Evolutionary conservation across 2,329 filamentous ascomycete genomes (phyloP).

Genomic region (Clonostachys sp.): DNA sequence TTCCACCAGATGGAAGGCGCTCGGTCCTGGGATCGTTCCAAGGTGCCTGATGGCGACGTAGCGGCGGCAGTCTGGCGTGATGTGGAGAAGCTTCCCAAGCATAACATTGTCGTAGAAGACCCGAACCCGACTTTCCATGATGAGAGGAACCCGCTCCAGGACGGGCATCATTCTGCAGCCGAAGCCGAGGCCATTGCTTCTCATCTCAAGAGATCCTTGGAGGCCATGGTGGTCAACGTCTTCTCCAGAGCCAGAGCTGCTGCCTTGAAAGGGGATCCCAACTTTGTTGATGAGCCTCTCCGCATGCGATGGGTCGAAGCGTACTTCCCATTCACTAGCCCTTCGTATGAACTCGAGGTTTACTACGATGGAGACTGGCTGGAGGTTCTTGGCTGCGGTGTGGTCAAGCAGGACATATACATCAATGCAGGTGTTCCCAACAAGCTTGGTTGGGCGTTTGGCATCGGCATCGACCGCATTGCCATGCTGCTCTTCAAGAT

Average conservation of each 20-base stretch:
- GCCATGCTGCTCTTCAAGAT: constrained; percentile 97
- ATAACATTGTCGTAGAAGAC: constrained; percentile 76
- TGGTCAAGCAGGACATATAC: constrained; percentile 80
- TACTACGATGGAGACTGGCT: constrained; percentile 95
- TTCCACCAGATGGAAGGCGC: constrained; percentile 99
- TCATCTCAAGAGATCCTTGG: constrained; percentile 85
- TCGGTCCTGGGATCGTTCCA: constrained; percentile 74
- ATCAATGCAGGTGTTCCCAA: constrained; percentile 70
- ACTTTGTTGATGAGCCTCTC: constrained; percentile 63
- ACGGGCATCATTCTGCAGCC: constrained; percentile 61
- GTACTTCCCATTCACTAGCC: constrained; percentile 95
- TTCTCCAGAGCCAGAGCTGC: constrained; percentile 74
- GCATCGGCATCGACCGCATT: constrained; percentile 87
- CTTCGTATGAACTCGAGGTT: constrained; percentile 94
- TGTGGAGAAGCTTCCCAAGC: constrained; percentile 65
- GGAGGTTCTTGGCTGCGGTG: constrained; percentile 88
- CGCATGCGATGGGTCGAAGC: constrained; percentile 92
- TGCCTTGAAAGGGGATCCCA: constrained; percentile 44
- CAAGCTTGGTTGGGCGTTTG: constrained; percentile 91
- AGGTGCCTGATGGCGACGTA: constrained; percentile 52
- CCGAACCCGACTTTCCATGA: constrained; percentile 73
- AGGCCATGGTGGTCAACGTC: constrained; percentile 84
- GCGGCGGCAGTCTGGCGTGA: constrained; percentile 66
- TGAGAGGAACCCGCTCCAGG: constrained; percentile 79
- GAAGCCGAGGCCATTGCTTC: constrained; percentile 79